Conservation (phyloP, 1,284 basidiomycete species). For the Sporisorium reilianum region DNA sequence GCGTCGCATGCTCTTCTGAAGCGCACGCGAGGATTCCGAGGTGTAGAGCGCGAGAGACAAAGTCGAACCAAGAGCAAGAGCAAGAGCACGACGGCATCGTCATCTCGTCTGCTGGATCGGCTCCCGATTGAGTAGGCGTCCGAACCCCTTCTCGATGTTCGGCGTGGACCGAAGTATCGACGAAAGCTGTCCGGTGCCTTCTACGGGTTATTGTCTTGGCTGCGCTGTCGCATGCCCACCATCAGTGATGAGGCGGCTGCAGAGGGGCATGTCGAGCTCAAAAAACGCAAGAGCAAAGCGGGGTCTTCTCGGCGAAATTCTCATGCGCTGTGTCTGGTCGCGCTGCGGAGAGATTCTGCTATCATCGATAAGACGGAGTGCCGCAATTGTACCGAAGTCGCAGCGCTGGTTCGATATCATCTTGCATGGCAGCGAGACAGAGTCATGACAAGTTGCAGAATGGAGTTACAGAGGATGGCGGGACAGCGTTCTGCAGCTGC, state of each 20-base stretch:
- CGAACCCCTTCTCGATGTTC: neutral
- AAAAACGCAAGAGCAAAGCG: neutral
- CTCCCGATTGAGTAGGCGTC: slow-evolving; percentile 7
- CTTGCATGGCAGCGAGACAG: slow-evolving; percentile 4
- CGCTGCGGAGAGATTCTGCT: slow-evolving; percentile 33
- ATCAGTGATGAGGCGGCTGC: neutral
- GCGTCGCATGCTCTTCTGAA: neutral
- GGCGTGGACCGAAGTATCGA: slow-evolving; percentile 4
- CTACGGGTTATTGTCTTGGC: neutral
- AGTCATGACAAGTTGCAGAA: neutral
- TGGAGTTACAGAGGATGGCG: neutral
- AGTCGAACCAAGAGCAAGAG: neutral
- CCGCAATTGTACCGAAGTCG: slow-evolving; percentile 28
- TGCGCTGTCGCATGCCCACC: neutral
- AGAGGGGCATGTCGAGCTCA: neutral
- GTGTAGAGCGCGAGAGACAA: neutral
- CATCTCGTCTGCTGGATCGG: slow-evolving; percentile 2
- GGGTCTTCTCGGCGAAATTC: slow-evolving; percentile 32
- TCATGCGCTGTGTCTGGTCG: neutral
- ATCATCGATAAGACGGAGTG: slow-evolving; percentile 34
- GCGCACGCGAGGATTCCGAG: neutral
- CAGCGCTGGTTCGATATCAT: slow-evolving; percentile 14
- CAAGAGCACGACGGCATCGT: neutral
- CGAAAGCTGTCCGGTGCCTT: slow-evolving; percentile 2
- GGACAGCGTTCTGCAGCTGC: neutral